phyloP scores from a whole-genome alignment of 192 early-diverging fungal species.

The Linnemannia zychae region DNA sequence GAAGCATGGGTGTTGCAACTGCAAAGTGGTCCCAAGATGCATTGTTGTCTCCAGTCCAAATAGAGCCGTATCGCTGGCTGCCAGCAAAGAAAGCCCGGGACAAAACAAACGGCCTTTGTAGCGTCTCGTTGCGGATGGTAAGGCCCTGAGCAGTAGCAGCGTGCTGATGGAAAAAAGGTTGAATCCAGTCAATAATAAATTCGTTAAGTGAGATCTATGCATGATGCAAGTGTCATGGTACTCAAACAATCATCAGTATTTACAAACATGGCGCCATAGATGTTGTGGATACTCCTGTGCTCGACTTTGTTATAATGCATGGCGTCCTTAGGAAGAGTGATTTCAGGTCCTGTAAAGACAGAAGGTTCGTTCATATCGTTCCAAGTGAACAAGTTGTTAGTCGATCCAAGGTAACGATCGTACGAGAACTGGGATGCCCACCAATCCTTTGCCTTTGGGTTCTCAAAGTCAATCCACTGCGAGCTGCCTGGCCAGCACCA shows the following conservation, averaged over 20 bases:
- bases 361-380: constrained; percentile 99
- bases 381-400: constrained; percentile 89
- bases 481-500: constrained; percentile 99
- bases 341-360: constrained; percentile 97
- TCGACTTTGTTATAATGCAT: constrained; percentile 90
- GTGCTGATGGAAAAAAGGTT: constrained; percentile 64
- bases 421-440: constrained; percentile 84
- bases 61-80: constrained; percentile 94
- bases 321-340: constrained; percentile 95
- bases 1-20: constrained; percentile 88
- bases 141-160: constrained; percentile 89
- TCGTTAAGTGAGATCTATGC: not conserved
- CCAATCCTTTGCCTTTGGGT: constrained; percentile 82
- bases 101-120: constrained; percentile 91
- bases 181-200: not conserved
- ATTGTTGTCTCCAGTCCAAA: constrained; percentile 99
- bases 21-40: constrained; percentile 91
- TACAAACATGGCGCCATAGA: constrained; percentile 89
- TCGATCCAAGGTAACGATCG: constrained; percentile 87
- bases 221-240: too few relatives aligned
- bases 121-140: constrained; percentile 64
- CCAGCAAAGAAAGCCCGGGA: constrained; percentile 98
- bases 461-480: constrained; percentile 92
- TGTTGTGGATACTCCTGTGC: constrained; percentile 96
- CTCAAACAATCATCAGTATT: constrained; percentile 17